Percentiles rank a stretch among this genome's conserved stretches.
These are phyloP conservation scores for Casuarina equisetifolia DNA, from an alignment of 306 rosid genomes.

Conservation along the genomic window DNA sequence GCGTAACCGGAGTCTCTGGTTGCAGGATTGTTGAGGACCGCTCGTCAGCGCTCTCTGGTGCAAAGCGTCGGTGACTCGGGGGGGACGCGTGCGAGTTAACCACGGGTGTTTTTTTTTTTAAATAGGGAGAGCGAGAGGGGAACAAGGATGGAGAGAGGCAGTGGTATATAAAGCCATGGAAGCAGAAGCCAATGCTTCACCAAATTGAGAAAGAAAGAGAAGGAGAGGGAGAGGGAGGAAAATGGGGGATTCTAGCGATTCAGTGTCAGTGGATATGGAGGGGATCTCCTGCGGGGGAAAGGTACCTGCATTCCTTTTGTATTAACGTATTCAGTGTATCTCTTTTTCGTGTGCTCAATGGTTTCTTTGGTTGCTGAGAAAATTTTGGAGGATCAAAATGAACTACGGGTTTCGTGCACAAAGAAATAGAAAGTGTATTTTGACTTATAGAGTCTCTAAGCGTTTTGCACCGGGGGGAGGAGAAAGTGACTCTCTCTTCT, in stretches of 20 bases:
- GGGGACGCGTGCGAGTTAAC: slow-evolving; percentile 55
- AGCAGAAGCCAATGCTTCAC: slow-evolving; percentile 26
- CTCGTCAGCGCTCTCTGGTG: slow-evolving; percentile 46
- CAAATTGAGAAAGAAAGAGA: slow-evolving; percentile 25
- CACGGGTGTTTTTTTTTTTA: slow-evolving; percentile 23
- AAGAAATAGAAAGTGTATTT: background rate
- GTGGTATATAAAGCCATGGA: slow-evolving; percentile 39
- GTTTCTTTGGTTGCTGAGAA: slow-evolving; percentile 30
- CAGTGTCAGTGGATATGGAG: slow-evolving; percentile 85
- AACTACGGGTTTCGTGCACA: background rate
- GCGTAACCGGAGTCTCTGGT: slow-evolving; percentile 40
- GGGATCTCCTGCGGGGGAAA: slow-evolving; percentile 64
- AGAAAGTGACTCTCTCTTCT: background rate
- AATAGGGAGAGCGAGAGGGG: background rate
- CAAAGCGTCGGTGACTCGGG: slow-evolving; percentile 95
- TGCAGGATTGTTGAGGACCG: slow-evolving; percentile 49
- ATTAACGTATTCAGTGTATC: slow-evolving; percentile 7
- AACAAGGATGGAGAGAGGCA: slow-evolving; percentile 1
- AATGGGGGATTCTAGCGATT: slow-evolving; percentile 81
- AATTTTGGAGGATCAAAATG: background rate
- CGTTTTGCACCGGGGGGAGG: background rate
- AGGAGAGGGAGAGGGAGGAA: slow-evolving; percentile 15
- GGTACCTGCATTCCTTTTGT: slow-evolving; percentile 51
- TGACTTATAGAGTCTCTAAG: background rate
- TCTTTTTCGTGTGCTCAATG: background rate